Base-by-base conservation (phyloP, 768 basidiomycete genomes). In the Boletales sp. region DNA sequence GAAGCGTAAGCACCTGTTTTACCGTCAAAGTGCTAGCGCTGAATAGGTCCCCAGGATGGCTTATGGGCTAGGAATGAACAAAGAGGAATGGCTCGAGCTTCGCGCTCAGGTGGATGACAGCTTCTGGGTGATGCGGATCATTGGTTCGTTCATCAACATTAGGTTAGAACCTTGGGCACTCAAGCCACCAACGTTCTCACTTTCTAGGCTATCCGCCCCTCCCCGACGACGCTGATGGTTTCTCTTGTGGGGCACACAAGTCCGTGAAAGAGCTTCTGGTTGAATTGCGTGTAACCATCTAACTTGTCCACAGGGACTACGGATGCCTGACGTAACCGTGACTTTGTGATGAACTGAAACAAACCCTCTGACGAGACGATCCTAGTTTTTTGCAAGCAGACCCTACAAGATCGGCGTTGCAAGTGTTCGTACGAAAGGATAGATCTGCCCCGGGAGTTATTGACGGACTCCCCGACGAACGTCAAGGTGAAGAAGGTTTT, bases 191-290 rank as follows among this genome's bases (percentile, higher is more conserved):
- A 43, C 34, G 32, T 41, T 11, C 32, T 13, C n/a, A 32, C 12
- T 49, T 13, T 41, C 34, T 46, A 89, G 87, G 91, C 4, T 96
- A 96, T 61, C 94, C 94, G 3, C 90, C 89, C 1, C 76, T 96
- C 18, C 89, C 92, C 0, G 72, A 79, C 30, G 80, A 84, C 41
- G 78, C 89, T 46, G 84, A 90, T 33, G 92, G 93, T 3, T 81
- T 88, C 62, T 92, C 90, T 14, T 95, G 93, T 59, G 93, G 93
- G 25, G 88, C 87, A 21, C 93, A 96, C 71, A 92, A 86, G 90
- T 91, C 60, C 63, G 52, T 28, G 13, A 30, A 35, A 45, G 8
- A 10, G 32, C 36, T 31, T 38, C 41, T 17, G 30, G n/a, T n/a
- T 12, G 15, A 12, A 31, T 30, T 18, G 25, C 34, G 12, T 21